Conservation (phyloP, 1,284 basidiomycete species). For the Chalciporus sp. region DNA sequence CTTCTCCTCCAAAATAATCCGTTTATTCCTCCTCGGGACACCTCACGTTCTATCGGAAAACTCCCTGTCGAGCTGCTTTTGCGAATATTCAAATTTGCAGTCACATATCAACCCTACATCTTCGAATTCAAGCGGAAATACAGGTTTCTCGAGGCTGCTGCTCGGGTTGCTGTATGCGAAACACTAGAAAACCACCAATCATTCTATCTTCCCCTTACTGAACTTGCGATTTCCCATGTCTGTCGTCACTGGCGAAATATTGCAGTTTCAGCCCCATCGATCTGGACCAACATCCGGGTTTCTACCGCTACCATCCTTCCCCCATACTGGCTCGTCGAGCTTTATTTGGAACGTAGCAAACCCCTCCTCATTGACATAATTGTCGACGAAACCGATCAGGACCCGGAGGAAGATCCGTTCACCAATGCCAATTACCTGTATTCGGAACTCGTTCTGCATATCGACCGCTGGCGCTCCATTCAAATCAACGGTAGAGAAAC, state of each 20-base stretch:
- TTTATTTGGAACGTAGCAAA: neutral
- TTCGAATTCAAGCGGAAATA: too few relatives aligned
- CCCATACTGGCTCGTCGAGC: neutral
- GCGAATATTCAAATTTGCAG: neutral
- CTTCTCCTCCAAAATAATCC: neutral
- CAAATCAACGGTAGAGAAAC: neutral
- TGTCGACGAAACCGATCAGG: too few relatives aligned
- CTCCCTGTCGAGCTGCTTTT: neutral
- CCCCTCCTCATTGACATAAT: neutral
- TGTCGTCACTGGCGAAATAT: neutral
- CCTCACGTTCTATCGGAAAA: neutral
- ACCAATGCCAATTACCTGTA: neutral
- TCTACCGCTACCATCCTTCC: neutral
- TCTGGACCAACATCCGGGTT: neutral
- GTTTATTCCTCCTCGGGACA: neutral
- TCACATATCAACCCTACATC: neutral
- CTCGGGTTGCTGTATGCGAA: too few relatives aligned
- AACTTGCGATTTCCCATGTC: neutral
- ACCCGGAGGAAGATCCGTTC: neutral
- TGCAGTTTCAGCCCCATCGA: neutral
- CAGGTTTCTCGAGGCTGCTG: too few relatives aligned
- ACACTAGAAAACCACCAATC: too few relatives aligned
- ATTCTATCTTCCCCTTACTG: too few relatives aligned
- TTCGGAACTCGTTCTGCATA: neutral
- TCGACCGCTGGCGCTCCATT: neutral